Evolutionary conservation across 495 filamentous ascomycete genomes (phyloP), one percentile per base, ranked within the genome.

Genomic region (Aspergillus wentii): DNA sequence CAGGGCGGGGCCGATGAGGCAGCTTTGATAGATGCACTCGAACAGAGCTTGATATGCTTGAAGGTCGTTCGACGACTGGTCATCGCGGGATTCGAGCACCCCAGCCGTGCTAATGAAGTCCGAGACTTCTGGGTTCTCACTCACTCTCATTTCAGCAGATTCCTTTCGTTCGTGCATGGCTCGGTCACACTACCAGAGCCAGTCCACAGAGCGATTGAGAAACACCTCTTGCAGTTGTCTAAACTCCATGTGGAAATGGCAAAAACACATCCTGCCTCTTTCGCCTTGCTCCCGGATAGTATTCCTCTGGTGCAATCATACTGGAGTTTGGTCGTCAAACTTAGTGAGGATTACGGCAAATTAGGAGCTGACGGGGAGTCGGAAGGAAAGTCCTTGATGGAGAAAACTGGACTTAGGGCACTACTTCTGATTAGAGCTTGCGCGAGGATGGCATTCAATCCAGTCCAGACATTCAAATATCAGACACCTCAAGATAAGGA

Each of bases 231-330:
- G 33, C 91, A 95, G 54, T 79, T 95, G 31, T 80, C 91, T 8
- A 97, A 98, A 62, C 69, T 97, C 7, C 90, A 96, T 57, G 68
- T 92, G 16, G 79, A 88, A 27, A 91, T 96, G 83, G 77, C 82
- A 4, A 71, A 70, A 33, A 56, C 61, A 8, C 87, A 91, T 51
- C 82, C 88, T 8, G 80, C 81, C 4, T 82, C 85, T 18, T 97
- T 95, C 62, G 81, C 82, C 0, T 60, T 85, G 9, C 72, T 98
- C 5, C 85, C 88, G 2, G 78, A 85, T 43, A 86, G 86, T 20
- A 64, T 91, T 4, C 64, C 74, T 9, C 75, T 98, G 8, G 77
- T 86, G 14, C 76, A 73, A 30, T 75, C 80, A 10, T 97, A 95
- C 55, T 96, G 92, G 92, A 74, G 71, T 15, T 68, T 95, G 8